Conservation (phyloP, 352 stramenopile genomes). For the Phytophthora sp. region DNA sequence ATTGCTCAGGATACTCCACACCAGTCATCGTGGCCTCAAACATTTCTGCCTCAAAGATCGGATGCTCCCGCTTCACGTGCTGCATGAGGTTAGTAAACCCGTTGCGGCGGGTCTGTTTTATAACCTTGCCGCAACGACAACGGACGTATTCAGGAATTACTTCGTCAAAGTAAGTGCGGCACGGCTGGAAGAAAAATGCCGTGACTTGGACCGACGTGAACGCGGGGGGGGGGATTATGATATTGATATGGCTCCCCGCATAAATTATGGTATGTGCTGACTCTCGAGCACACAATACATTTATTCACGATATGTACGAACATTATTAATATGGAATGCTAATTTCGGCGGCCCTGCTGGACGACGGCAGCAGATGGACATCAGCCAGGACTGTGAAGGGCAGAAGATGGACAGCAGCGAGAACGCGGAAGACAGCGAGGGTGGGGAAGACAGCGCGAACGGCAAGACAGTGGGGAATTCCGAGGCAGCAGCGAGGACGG, state of each 20-base stretch:
- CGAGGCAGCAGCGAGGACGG: too few relatives aligned
- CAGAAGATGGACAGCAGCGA: too few relatives aligned
- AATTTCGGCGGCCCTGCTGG: conserved; percentile 6
- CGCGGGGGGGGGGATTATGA: not conserved
- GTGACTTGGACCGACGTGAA: conserved; percentile 7
- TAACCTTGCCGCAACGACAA: conserved; percentile 20
- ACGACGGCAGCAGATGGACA: too few relatives aligned
- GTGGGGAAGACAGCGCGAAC: too few relatives aligned
- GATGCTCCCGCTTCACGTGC: too few relatives aligned
- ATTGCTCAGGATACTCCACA: conserved; percentile 5
- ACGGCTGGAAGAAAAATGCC: conserved; percentile 16
- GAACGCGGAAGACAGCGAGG: too few relatives aligned
- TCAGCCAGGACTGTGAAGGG: too few relatives aligned
- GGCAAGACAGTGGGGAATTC: too few relatives aligned
- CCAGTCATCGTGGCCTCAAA: too few relatives aligned
- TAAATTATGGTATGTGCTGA: conserved; percentile 8
- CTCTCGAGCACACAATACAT: not conserved
- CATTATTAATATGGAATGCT: conserved; percentile 12
- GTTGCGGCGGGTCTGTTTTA: conserved; percentile 11
- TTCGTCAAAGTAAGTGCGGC: conserved; percentile 14
- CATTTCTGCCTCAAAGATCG: too few relatives aligned
- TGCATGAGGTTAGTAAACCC: too few relatives aligned
- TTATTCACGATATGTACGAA: conserved; percentile 5
- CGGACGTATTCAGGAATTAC: conserved; percentile 20
- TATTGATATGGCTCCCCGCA: not conserved